A percentile compares a stretch with the other conserved stretches of the same genome.
These are phyloP conservation scores for Colletotrichum caudatum DNA, from an alignment of 2,329 filamentous ascomycete genomes.

Conservation along the genomic window DNA sequence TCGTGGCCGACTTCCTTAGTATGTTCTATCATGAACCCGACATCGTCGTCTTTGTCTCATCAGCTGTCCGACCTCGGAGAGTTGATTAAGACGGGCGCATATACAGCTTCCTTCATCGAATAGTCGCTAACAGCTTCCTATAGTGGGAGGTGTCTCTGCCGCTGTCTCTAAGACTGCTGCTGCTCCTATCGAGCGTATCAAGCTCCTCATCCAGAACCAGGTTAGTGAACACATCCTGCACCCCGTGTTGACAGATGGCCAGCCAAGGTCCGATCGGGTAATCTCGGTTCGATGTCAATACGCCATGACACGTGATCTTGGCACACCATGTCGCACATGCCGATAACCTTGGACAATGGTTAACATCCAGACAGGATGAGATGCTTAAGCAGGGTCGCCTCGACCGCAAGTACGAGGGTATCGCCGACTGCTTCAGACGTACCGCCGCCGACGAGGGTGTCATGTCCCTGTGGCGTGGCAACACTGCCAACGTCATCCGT, in stretches of 20 bases:
- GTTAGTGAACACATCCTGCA: conserved; percentile 67
- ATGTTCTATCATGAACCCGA: conserved; percentile 64
- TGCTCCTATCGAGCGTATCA: conserved; percentile 99
- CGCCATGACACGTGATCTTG: conserved; percentile 30
- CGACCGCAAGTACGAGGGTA: conserved; percentile 95
- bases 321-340: not conserved
- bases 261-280: conserved; percentile 22
- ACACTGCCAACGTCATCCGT: conserved; percentile 99
- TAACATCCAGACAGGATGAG: conserved; percentile 82
- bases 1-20: conserved; percentile 99
- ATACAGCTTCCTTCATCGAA: not conserved
- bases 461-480: conserved; percentile 97
- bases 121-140: conserved; percentile 48
- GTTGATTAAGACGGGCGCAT: not conserved
- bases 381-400: conserved; percentile 99
- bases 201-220: conserved; percentile 99
- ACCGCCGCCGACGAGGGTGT: conserved; percentile 92
- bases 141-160: conserved; percentile 99
- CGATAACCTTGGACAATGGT: conserved; percentile 8
- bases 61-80: not conserved
- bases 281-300: conserved; percentile 13
- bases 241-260: conserved; percentile 15
- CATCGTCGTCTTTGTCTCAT: not conserved
- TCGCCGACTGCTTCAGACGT: conserved; percentile 94
- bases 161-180: conserved; percentile 99